Conservation (phyloP, 2,329 filamentous ascomycete species). For the Colletotrichum sp. region DNA sequence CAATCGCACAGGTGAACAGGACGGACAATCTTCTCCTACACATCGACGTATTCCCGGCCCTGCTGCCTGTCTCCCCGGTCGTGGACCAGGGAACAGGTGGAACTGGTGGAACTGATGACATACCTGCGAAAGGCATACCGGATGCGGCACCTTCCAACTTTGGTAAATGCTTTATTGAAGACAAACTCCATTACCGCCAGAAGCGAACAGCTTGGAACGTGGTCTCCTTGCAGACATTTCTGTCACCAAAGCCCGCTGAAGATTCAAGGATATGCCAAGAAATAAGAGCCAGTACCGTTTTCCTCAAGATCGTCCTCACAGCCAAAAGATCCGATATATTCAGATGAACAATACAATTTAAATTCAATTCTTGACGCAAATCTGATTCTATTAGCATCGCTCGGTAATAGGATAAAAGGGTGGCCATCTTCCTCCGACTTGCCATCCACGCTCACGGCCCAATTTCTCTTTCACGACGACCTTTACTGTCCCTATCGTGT, state of each 20-base stretch:
- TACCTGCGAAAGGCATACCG: neutral
- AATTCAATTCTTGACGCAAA: neutral
- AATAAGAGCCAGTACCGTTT: neutral
- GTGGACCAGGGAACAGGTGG: neutral
- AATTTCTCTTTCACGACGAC: no score
- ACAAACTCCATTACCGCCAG: neutral
- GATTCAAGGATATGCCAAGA: neutral
- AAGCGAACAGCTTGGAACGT: neutral
- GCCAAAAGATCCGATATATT: accelerated
- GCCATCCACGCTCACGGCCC: no score
- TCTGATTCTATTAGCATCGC: neutral
- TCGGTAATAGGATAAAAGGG: no score
- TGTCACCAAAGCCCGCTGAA: neutral
- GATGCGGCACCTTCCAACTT: neutral
- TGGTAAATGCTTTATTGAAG: neutral
- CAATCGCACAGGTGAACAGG: neutral
- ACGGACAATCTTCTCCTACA: neutral
- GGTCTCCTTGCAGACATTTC: neutral
- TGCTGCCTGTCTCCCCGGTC: neutral
- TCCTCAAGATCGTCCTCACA: neutral
- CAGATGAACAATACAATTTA: neutral
- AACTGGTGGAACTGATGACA: neutral
- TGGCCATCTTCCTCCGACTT: no score
- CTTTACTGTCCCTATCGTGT: no score
- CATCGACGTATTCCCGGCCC: neutral